Base-by-base conservation (phyloP, 2,329 filamentous ascomycete genomes). In the Cordyceps pruinosa region DNA sequence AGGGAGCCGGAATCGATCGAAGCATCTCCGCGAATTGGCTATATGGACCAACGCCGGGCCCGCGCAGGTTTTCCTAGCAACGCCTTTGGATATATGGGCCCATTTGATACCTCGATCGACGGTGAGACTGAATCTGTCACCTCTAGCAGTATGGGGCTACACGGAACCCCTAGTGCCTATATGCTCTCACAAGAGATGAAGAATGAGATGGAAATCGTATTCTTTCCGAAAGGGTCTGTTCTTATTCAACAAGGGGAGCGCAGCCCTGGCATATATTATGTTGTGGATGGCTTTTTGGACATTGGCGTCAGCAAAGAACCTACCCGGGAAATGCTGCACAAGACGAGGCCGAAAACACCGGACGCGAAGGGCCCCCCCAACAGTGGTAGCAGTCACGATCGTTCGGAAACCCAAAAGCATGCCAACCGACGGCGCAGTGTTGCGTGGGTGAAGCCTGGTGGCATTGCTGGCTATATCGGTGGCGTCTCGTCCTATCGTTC, bases 191-290 rank as follows among this genome's bases (percentile, higher is more conserved):
- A 90, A 58, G 93, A 97, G 60, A 82, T 97, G 73, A 88, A 87
- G 61, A 87, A 96, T 61, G 94, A 99, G 54, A 84, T 97, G 3
- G 94, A 99, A 68, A 97, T 99, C 62, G 94, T 99, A 6, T 97
- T 89, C 74, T 99, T 99, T 63, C 93, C 92, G 0, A 90, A 97
- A 69, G 92, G 89, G 2, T 93, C 94, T 2, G 88, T 99, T 1
- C 79, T 99, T 17, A 92, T 99, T 0, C 94, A 99, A 67, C 92
- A 97, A 73, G 93, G 94, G 10, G 94, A 99, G 70, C 83, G 94
- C n/a, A 96, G 95, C 64, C 94, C 94, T 0, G 94, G 94, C 0
- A 71, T 99, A 1, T 99, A 99, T 73, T 99, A 99, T 71, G 93
- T 99, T 3, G 88, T 99, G 50, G 94, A 99, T 69, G 94, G 94